Evolutionary conservation across 305 asterid species (phyloP), one percentile per base, ranked within the genome.

Genomic region (Rubia tinctorum): DNA sequence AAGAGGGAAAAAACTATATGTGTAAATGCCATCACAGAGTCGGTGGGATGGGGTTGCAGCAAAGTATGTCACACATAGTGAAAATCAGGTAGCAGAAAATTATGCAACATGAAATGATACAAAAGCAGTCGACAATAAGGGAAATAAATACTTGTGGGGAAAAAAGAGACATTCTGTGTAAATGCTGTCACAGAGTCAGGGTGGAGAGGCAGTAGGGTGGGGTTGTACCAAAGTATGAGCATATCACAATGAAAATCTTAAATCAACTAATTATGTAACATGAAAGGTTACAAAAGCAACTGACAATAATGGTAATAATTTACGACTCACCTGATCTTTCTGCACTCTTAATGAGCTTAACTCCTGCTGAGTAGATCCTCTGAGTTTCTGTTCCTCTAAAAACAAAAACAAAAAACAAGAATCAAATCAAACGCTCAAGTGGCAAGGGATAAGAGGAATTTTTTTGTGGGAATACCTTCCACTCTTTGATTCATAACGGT

Each of bases 331-430:
- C 75, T 90, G 82, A 71, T 79, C 85, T 74, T 86, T 91, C 77
- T 84, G 91, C 9, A 69, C 88, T 83, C 91, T 88, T 79, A 91
- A 68, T 40, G 84, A 85, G 83, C 82, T 86, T 82, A 92, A 78
- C 86, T 95, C 98, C 78, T 82, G 86, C 86, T 84, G 98, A 78
- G 86, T 67, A 55, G 88, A 84, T 71, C 77, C 84, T 73, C 81
- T 88, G 86, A 87, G 76, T 84, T 84, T 93, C 95, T 87, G 92
- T 85, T 91, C 98, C 87, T 91, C 99, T 95, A 84, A 69, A 78
- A 80, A 77, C 80, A 34, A 20, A 71, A 69, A 80, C 75, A 39
- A 4, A 55, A 78, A 59, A 59, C 17, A 79, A 73, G 79, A 70
- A 82, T 89, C 86, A 86, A 81, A 79, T 65, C 69, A 78, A 68